phyloP scores from a whole-genome alignment of 1,284 basidiomycete species.

The Leucoagaricus sp. region DNA sequence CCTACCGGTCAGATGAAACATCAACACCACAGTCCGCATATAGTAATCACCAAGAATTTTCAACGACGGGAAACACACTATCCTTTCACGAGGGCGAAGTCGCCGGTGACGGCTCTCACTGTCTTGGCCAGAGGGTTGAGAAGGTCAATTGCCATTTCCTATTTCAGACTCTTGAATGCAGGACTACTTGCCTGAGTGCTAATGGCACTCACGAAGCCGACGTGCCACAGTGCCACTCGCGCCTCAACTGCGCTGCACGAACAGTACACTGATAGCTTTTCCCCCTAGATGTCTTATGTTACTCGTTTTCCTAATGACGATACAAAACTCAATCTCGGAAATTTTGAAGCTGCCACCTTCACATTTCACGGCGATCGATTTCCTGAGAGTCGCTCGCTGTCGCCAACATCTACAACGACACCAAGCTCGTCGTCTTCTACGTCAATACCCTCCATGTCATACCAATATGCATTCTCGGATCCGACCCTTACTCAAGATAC shows the following conservation, averaged over 20 bases:
- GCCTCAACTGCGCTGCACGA: conserved; percentile 26
- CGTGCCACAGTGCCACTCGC: conserved; percentile 26
- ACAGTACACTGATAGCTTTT: conserved; percentile 43
- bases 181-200: no score
- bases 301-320: conserved; percentile 59
- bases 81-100: conserved; percentile 12
- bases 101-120: conserved; percentile 9
- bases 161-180: not conserved
- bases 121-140: conserved; percentile 14
- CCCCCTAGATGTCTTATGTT: conserved; percentile 52
- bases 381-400: conserved; percentile 67
- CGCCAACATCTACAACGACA: conserved; percentile 60
- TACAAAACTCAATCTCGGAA: conserved; percentile 56
- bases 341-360: conserved; percentile 60
- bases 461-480: conserved; percentile 64
- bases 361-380: conserved; percentile 43
- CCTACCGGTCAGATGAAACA: conserved; percentile 48
- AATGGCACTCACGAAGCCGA: not conserved
- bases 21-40: conserved; percentile 43
- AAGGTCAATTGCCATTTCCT: conserved; percentile 8
- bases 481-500: conserved; percentile 43
- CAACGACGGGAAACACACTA: conserved; percentile 1
- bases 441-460: conserved; percentile 51
- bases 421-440: conserved; percentile 66
- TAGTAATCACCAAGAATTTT: conserved; percentile 16